phyloP scores from a whole-genome alignment of 768 basidiomycete species.

The Mrakia hoshinonis region DNA sequence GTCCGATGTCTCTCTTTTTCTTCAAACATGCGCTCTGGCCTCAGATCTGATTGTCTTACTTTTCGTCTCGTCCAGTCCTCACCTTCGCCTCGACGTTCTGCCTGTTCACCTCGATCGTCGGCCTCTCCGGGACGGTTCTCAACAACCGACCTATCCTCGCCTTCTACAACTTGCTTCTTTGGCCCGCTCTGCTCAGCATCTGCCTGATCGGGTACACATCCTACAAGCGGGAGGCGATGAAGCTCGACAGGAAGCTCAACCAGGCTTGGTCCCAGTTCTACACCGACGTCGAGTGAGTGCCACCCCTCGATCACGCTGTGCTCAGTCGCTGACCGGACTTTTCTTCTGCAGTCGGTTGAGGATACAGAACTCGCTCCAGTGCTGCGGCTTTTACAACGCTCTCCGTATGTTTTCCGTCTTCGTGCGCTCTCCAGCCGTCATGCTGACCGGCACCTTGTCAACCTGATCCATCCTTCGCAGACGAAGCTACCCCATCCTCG shows the following conservation, averaged over 20 bases:
- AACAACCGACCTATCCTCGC: constrained; percentile 62
- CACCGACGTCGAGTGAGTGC: constrained; percentile 44
- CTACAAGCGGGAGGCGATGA: constrained; percentile 54
- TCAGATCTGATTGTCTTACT: constrained; percentile 36
- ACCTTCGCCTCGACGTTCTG: constrained; percentile 54
- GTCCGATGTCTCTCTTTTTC: background rate
- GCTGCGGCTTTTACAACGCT: constrained; percentile 60
- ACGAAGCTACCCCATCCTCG: constrained; percentile 53
- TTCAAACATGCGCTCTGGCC: background rate
- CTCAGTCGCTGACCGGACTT: too few species aligned
- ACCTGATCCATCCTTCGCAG: constrained; percentile 25
- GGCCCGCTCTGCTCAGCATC: constrained; percentile 54
- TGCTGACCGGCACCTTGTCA: background rate
- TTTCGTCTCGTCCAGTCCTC: constrained; percentile 49
- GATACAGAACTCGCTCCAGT: constrained; percentile 53
- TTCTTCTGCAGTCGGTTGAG: constrained; percentile 42
- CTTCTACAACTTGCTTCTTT: constrained; percentile 58
- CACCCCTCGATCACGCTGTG: background rate
- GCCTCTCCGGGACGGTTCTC: constrained; percentile 54
- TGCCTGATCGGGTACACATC: constrained; percentile 57
- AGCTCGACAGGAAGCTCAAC: constrained; percentile 60
- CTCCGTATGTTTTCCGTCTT: constrained; percentile 41
- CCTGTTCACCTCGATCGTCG: constrained; percentile 54
- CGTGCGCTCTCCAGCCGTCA: background rate
- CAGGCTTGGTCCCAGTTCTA: constrained; percentile 60